Conservation (phyloP, 1,139 yeast species). For the Entelexis paramagnoliae region DNA sequence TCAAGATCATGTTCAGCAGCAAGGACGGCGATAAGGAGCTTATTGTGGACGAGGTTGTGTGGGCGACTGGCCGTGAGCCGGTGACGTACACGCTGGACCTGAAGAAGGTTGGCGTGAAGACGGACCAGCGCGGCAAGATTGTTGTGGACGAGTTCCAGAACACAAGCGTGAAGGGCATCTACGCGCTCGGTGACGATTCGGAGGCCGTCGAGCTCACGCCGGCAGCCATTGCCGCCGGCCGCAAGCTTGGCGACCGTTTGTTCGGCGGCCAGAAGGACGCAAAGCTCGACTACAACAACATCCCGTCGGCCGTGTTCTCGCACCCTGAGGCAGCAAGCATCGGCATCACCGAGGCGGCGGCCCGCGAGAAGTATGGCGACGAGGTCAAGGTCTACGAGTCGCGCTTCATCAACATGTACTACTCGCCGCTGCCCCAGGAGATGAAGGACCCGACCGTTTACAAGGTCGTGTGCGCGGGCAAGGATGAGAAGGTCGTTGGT, state of each 20-base stretch:
- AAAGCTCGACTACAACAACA: slow-evolving; percentile 75
- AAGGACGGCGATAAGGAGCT: slow-evolving; percentile 27
- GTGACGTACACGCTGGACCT: slow-evolving; percentile 56
- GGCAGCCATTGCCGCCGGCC: slow-evolving; percentile 97
- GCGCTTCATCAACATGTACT: slow-evolving; percentile 83
- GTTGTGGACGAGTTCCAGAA: slow-evolving; percentile 80
- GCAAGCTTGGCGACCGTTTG: slow-evolving; percentile 80
- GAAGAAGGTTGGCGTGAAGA: slow-evolving; percentile 61
- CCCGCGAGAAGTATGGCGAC: slow-evolving; percentile 70
- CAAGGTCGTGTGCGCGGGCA: slow-evolving; percentile 68
- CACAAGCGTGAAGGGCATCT: slow-evolving; percentile 60
- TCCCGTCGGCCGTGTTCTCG: slow-evolving; percentile 87
- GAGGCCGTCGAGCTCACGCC: slow-evolving; percentile 83
- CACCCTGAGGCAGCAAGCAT: slow-evolving; percentile 97
- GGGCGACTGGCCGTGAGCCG: slow-evolving; percentile 91
- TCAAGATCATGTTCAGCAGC: slow-evolving; percentile 43
- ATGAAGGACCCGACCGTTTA: slow-evolving; percentile 82
- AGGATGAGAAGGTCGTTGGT: slow-evolving; percentile 89
- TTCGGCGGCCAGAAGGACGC: slow-evolving; percentile 61
- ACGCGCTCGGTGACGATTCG: slow-evolving; percentile 87
- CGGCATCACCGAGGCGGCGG: slow-evolving; percentile 73
- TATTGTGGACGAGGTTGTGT: slow-evolving; percentile 70
- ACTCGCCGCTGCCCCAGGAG: slow-evolving; percentile 57
- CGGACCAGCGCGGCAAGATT: slow-evolving; percentile 47
- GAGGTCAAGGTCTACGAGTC: slow-evolving; percentile 75